phyloP scores from a whole-genome alignment of 257 asterid genomes.

The Solanum ossicruentum region DNA sequence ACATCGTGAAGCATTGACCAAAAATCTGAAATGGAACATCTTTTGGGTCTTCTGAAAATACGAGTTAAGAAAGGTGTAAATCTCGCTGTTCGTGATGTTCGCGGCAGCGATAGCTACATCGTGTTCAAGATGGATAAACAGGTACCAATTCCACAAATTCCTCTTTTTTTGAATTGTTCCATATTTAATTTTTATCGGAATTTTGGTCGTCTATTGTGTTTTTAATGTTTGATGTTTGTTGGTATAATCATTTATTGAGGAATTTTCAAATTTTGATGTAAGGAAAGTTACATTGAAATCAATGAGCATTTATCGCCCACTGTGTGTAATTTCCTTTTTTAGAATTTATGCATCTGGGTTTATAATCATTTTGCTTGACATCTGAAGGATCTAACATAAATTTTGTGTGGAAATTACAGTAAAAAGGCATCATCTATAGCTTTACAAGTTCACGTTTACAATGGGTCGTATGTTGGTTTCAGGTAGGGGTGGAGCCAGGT shows the following conservation, averaged over 20 bases:
- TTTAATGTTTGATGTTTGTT: neutral
- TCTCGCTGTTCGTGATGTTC: conserved; percentile 84
- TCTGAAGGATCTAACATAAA: neutral
- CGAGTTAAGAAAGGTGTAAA: conserved; percentile 58
- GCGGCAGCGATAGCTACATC: conserved; percentile 51
- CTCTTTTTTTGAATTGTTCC: neutral
- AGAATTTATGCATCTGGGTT: neutral
- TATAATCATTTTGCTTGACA: neutral
- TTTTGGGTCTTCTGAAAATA: conserved; percentile 64
- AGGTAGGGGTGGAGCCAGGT: neutral
- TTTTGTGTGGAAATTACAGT: neutral
- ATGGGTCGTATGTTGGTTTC: neutral
- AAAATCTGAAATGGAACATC: conserved; percentile 28
- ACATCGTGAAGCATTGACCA: neutral
- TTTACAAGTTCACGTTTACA: neutral
- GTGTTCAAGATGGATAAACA: conserved; percentile 17
- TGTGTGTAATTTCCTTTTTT: neutral
- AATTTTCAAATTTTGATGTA: neutral
- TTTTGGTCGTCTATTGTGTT: neutral
- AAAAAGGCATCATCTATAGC: neutral
- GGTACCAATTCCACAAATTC: neutral
- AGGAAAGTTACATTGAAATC: neutral
- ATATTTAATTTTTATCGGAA: neutral
- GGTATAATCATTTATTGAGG: neutral
- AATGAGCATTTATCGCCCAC: neutral